phyloP scores from a whole-genome alignment of 1,284 basidiomycete genomes.

The Pseudozyma tsukubaensis region DNA sequence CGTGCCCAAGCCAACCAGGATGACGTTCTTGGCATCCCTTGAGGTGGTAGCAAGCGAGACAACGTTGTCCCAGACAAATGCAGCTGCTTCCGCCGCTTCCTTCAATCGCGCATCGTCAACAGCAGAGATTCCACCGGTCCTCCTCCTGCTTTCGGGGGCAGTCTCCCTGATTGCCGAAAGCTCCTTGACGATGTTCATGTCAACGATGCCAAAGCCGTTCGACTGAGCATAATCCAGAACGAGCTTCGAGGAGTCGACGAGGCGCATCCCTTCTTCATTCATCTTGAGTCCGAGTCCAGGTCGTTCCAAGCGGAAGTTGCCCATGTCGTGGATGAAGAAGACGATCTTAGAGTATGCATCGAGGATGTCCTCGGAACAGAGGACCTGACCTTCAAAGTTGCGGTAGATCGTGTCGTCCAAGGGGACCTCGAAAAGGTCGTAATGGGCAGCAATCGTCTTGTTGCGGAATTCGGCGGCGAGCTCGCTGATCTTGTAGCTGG shows the following conservation, averaged over 20 bases:
- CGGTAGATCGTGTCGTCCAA: conserved; percentile 76
- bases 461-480: conserved; percentile 85
- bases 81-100: conserved; percentile 5
- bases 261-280: conserved; percentile 7
- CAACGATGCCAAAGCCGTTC: conserved; percentile 80
- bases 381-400: conserved; percentile 80
- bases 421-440: conserved; percentile 83
- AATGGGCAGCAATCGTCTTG: conserved; percentile 78
- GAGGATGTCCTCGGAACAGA: conserved; percentile 79
- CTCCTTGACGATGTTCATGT: conserved; percentile 85
- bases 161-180: conserved; percentile 69
- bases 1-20: conserved; percentile 87
- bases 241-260: conserved; percentile 82
- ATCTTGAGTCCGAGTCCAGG: background rate
- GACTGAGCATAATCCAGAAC: conserved; percentile 81
- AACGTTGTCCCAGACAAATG: conserved; percentile 95
- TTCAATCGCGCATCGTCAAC: background rate
- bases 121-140: background rate
- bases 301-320: conserved; percentile 43
- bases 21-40: conserved; percentile 74
- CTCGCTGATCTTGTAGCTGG: conserved; percentile 71
- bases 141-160: background rate
- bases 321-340: conserved; percentile 62
- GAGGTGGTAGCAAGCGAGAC: conserved; percentile 74
- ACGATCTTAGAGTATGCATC: conserved; percentile 40